A percentile compares a stretch with the other conserved stretches of the same genome.
phyloP scores from a whole-genome alignment of 2,329 filamentous ascomycete genomes.

The Colletotrichum salicis region DNA sequence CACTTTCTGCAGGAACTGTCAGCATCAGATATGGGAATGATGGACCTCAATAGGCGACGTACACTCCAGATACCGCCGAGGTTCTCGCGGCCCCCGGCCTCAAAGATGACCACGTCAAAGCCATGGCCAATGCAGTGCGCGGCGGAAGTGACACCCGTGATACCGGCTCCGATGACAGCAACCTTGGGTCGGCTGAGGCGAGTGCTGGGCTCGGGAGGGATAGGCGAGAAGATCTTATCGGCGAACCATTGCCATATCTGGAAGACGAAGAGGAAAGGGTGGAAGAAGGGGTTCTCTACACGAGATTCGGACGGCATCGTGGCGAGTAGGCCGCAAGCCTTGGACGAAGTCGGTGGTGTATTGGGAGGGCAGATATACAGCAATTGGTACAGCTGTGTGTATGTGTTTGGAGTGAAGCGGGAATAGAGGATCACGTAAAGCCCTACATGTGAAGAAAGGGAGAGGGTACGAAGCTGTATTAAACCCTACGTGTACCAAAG shows the following conservation, averaged over 20 bases:
- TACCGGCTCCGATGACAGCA: constrained; percentile 75
- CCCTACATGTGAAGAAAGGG: neutral
- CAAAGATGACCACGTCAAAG: constrained; percentile 84
- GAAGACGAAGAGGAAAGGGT: constrained; percentile 71
- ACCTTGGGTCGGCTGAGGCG: constrained; percentile 71
- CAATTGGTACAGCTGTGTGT: neutral
- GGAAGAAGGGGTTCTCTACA: constrained; percentile 55
- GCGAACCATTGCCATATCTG: constrained; percentile 73
- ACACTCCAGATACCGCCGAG: constrained; percentile 86
- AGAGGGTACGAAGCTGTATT: constrained; percentile 14
- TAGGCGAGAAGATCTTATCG: constrained; percentile 74
- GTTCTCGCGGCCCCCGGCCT: constrained; percentile 72
- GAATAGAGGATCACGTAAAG: neutral
- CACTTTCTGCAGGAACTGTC: constrained; percentile 65
- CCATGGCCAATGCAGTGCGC: constrained; percentile 87
- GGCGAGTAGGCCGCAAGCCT: constrained; percentile 15
- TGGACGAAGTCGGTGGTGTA: neutral
- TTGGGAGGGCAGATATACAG: neutral
- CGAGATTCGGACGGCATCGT: constrained; percentile 47
- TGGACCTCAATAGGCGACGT: constrained; percentile 42
- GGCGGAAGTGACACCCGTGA: constrained; percentile 81
- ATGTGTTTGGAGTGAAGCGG: neutral
- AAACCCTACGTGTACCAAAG: neutral
- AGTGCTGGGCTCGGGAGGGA: constrained; percentile 69
- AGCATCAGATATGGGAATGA: constrained; percentile 6